Base-by-base conservation (phyloP, 768 basidiomycete species). In the Tephrocybe sp. region DNA sequence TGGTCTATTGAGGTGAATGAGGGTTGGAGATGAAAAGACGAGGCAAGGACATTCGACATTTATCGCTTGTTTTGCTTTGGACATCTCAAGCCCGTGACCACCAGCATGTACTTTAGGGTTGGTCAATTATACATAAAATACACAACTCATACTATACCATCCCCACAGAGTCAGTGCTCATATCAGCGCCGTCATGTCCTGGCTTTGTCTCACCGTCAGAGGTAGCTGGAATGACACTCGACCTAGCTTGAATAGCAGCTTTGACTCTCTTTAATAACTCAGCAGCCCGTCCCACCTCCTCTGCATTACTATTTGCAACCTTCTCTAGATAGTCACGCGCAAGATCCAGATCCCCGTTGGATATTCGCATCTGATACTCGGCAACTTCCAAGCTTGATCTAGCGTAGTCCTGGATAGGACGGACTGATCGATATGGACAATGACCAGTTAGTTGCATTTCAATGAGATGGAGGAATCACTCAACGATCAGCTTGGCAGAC, bases 341-440 rank as follows among this genome's bases (percentile, higher is more conserved):
- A 53, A 93, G 71, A 30, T 66, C 59, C n/a, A 91, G 62, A 65
- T 91, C 81, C 20, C 85, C 84, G 45, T 80, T 75, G 39, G 82
- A 72, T 34, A 75, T 74, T 44, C 73, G 66, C 65, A 92, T 76
- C 56, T 93, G 83, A 60, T 88, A 83, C 51, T 88, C 85, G 13
- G 93, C 93, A 31, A 95, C 85, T 57, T 84, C 87, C 43, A 98
- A 66, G 57, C 85, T 81, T n/a, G 91, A 94, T 65, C 83, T 86
- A 22, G 91, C 84, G 65, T 87, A 89, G 59, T 94, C 91, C 55
- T 80, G 78, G 35, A 90, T 76, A 2, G 84, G 82, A 33, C 85
- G 84, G 36, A 75, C 87, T 84, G 65, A 38, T 53, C 53, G 46
- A 61, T 58, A 51, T 60, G 70, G 40, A 59, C 46, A 19, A 53